Base-by-base conservation (phyloP, 352 stramenopile genomes). In the Globisporangium spinosum region DNA sequence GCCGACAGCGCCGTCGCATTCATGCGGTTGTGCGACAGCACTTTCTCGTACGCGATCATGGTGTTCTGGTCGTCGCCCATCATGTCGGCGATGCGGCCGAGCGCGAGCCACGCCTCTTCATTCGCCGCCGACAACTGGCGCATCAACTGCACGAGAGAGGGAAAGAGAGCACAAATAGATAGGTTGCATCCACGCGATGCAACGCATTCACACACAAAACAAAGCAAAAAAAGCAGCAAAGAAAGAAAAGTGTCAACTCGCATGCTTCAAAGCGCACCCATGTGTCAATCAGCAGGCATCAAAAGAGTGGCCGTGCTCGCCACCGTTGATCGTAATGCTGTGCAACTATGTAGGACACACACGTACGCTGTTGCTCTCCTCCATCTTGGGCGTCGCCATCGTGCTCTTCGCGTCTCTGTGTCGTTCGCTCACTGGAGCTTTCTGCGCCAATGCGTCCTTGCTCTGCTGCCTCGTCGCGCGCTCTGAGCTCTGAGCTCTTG, bases 11-110 rank as follows among this genome's bases (percentile, higher is more conserved):
- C 88, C 53, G 78, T 89, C 29, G 85, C 78, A 72, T 95, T 95
- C 67, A 95, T 66, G 12, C 86, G 88, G 72, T 95, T 95, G 82
- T 95, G 88, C 47, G 84, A 92, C 55, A 95, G 74, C 59, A 93
- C 88, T 72, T 95, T 95, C 62, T 95, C 88, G 69, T 94, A 95
- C 27, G 88, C 87, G 54, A 93, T 64, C 80, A 95, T 90, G 35
- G 87, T 94, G 77, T 95, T 94, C 63, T 94, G 85, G 58, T 95
- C 88, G 73, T 95, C 86, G 67, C 86, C 88, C 88, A 95, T 95
- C 83, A 95, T 91, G 62, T 95, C 88, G n/a, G 88, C 85, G 65
- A 95, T 94, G 67, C 87, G 85, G 40, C 85, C 87, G 9, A 95
- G 75, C 25, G 82, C 87, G 29, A 93, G 74, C 87, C 87, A 95